Conservation (phyloP, 192 early-diverging fungal genomes). For the Spizellomyces punctatus region DNA sequence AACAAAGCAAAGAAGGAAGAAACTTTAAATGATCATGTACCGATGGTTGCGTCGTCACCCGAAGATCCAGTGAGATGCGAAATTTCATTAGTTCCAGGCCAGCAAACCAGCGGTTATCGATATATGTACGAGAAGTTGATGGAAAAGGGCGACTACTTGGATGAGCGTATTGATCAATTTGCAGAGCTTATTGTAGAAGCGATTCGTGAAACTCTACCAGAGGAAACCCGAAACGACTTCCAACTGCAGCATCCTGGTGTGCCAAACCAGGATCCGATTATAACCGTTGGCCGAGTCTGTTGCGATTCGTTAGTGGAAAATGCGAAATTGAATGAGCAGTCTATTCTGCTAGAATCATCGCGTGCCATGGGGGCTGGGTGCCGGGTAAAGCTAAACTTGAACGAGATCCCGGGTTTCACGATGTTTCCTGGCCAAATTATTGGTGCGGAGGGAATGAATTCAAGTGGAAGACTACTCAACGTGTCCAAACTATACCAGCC, state of each 20-base stretch:
- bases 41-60: background rate
- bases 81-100: constrained; percentile 40
- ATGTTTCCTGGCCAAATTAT: constrained; percentile 93
- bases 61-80: constrained; percentile 21
- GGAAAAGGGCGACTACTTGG: constrained; percentile 62
- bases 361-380: constrained; percentile 70
- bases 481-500: constrained; percentile 38
- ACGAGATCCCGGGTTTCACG: constrained; percentile 47
- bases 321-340: constrained; percentile 68
- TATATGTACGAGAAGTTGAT: constrained; percentile 81
- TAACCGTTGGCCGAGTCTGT: constrained; percentile 78
- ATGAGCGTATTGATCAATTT: constrained; percentile 61
- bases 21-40: constrained; percentile 60
- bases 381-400: constrained; percentile 66
- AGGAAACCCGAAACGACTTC: constrained; percentile 19
- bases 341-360: constrained; percentile 83
- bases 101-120: constrained; percentile 61
- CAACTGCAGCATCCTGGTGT: constrained; percentile 15
- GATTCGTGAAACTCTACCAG: constrained; percentile 20
- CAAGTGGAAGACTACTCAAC: constrained; percentile 29
- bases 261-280: constrained; percentile 56
- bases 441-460: constrained; percentile 69
- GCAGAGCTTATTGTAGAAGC: constrained; percentile 43
- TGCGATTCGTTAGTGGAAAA: constrained; percentile 60
- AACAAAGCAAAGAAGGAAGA: constrained; percentile 56